Evolutionary conservation across 2,329 filamentous ascomycete species (phyloP), one percentile per base, ranked within the genome.

Genomic region (Dothistroma septosporum): DNA sequence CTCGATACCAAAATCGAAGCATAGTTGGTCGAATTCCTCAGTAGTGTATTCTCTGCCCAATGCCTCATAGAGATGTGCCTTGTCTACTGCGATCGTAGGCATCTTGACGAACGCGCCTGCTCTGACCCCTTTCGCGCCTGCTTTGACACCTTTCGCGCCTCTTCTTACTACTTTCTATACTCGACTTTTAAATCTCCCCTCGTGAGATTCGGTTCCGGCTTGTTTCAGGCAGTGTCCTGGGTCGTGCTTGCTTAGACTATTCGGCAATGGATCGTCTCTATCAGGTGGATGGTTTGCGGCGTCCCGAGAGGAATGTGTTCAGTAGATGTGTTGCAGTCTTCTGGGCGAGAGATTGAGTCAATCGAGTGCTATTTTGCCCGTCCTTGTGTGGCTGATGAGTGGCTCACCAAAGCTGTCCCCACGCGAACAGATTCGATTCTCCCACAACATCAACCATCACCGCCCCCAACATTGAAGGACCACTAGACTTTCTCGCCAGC

Each of bases 1-100:
- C 78, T 99, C 94, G 74, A 99, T 95, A 80, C 92, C 92, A 74
- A 96, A 99, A 73, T 99, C 93, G 83, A 99, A 99, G 78, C 94
- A 97, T 69, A 99, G 83, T 74, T 96, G 90, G 77, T 99, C 94
- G 74, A 99, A 99, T 73, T 96, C 91, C 71, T 96, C 86, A 66
- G 91, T 94, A 58, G 93, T 96, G 76, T 84, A 97, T 85, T 94
- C 87, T 79, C 88, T 87, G 74, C 92, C 93, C 62, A 99, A 85
- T 75, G 90, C 92, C 80, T 95, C 87, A 83, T 90, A 97, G 75
- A 99, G 90, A 74, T 88, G 91, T 73, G 92, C 92, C 82, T 97
- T 99, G 82, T 97, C 90, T 71, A 97, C 92, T 70, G 88, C 84
- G 71, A 99, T 97, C 75, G 94, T 99, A 79, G 94, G 94, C 94